Conservation (phyloP, 2,329 filamentous ascomycete species). For the Botryotinia calthae region DNA sequence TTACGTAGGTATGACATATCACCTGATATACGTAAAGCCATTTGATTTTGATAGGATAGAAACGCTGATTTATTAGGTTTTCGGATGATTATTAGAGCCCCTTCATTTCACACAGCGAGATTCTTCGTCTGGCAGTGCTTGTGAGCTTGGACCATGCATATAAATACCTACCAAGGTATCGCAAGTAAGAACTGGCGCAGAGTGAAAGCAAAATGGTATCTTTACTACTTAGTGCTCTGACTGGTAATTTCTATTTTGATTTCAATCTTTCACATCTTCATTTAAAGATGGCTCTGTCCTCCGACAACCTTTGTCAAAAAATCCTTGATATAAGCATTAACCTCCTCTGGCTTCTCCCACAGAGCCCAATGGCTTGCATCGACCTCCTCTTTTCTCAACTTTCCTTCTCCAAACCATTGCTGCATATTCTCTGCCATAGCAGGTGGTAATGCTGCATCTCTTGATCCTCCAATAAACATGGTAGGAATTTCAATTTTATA, state of each 20-base stretch:
- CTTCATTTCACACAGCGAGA: background rate
- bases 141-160: background rate
- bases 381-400: constrained; percentile 63
- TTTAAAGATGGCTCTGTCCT: constrained; percentile 5
- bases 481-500: constrained; percentile 58
- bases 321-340: constrained; percentile 59
- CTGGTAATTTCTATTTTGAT: background rate
- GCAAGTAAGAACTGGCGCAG: background rate
- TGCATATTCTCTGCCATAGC: constrained; percentile 72
- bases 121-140: background rate
- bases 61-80: background rate
- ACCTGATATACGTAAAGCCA: background rate
- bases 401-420: constrained; percentile 46
- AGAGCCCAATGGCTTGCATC: constrained; percentile 78
- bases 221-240: background rate
- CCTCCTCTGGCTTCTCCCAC: constrained; percentile 66
- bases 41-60: background rate
- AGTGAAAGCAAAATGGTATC: background rate
- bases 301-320: constrained; percentile 27
- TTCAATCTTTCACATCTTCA: background rate
- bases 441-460: constrained; percentile 71
- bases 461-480: constrained; percentile 70
- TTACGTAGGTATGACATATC: background rate
- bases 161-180: background rate
- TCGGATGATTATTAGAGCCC: background rate